Percentiles rank a stretch among this genome's conserved stretches.
phyloP scores from a whole-genome alignment of 2,329 filamentous ascomycete genomes.

The Ascochyta fabae region DNA sequence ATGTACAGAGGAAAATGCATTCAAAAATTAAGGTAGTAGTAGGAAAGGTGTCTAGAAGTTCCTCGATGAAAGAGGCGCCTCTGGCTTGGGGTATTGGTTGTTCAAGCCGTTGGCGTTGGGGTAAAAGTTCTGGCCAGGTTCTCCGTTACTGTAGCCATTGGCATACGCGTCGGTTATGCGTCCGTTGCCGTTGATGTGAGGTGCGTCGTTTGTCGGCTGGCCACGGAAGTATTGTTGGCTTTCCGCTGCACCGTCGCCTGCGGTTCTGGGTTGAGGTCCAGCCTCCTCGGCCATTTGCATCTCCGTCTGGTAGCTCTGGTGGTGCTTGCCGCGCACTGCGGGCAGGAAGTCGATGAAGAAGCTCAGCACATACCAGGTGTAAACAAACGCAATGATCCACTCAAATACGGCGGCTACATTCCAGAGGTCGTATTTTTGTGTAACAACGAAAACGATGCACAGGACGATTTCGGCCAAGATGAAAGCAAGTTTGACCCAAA shows the following conservation, averaged over 20 bases:
- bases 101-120: constrained; percentile 26
- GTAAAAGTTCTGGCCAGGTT: constrained; percentile 25
- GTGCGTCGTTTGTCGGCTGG: constrained; percentile 12
- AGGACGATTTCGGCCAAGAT: constrained; percentile 80
- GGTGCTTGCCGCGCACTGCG: constrained; percentile 67
- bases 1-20: constrained; percentile 11
- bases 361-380: constrained; percentile 84
- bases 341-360: constrained; percentile 89
- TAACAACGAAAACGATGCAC: constrained; percentile 73
- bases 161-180: constrained; percentile 21
- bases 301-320: constrained; percentile 45
- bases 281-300: constrained; percentile 42
- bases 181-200: constrained; percentile 18
- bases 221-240: constrained; percentile 38
- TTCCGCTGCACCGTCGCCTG: constrained; percentile 36
- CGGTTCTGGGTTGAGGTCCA: constrained; percentile 12
- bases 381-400: constrained; percentile 80
- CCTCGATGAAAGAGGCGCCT: constrained; percentile 31
- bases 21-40: constrained; percentile 12
- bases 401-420: constrained; percentile 81
- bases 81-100: constrained; percentile 28
- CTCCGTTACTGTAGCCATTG: constrained; percentile 25
- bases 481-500: constrained; percentile 87
- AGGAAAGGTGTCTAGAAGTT: constrained; percentile 34
- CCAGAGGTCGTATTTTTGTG: constrained; percentile 56